Conservation (phyloP, 495 filamentous ascomycete genomes). For the Xylaria bambusicola region DNA sequence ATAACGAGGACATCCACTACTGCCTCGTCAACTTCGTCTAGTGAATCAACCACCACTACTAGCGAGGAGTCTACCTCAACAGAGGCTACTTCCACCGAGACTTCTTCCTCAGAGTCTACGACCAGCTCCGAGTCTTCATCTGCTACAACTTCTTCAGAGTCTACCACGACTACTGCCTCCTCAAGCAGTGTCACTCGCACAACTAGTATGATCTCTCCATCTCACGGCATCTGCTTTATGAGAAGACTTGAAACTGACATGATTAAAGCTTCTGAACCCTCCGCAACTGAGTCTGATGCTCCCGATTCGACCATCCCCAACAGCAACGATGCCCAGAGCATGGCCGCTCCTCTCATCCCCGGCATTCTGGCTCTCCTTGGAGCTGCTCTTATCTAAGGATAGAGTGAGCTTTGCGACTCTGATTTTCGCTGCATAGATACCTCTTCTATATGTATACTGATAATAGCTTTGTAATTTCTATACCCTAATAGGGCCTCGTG, state of each 20-base stretch:
- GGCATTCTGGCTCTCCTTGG: conserved; percentile 30
- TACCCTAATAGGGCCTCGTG: conserved; percentile 1
- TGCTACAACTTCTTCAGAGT: conserved; percentile 8
- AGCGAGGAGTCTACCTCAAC: conserved; percentile 32
- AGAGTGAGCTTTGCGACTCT: background rate
- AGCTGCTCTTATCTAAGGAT: conserved; percentile 27
- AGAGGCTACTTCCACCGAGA: conserved; percentile 22
- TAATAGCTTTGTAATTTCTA: conserved; percentile 8
- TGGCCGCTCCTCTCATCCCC: conserved; percentile 29
- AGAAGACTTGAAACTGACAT: conserved; percentile 18
- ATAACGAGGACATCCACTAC: conserved; percentile 22
- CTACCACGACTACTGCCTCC: conserved; percentile 24
- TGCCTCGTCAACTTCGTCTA: conserved; percentile 29
- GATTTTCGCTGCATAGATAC: conserved; percentile 7
- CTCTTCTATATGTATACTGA: conserved; percentile 6
- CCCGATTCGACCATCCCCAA: conserved; percentile 24
- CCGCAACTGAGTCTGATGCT: conserved; percentile 12
- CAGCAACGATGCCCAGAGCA: conserved; percentile 29
- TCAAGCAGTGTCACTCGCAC: conserved; percentile 29
- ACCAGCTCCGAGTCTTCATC: conserved; percentile 23
- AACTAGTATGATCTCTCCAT: conserved; percentile 13
- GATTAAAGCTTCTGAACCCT: conserved; percentile 23
- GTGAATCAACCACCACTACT: no score
- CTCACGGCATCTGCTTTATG: background rate
- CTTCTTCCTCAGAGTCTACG: conserved; percentile 14